A percentile compares a stretch with the other conserved stretches of the same genome.
These are phyloP conservation scores for Annulohypoxylon stygium DNA, from an alignment of 495 filamentous ascomycete species.

Conservation along the genomic window DNA sequence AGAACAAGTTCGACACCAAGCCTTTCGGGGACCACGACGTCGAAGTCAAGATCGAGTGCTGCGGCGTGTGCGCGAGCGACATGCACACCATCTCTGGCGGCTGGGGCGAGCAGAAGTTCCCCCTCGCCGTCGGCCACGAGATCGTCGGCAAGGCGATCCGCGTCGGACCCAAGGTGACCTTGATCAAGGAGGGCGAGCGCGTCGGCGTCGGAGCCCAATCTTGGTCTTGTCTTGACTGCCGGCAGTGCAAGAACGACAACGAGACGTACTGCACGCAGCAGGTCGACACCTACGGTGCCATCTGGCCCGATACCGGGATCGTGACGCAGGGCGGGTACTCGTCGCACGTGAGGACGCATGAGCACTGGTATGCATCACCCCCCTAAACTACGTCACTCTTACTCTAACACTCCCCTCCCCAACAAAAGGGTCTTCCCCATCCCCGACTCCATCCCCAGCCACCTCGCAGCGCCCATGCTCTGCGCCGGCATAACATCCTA, in stretches of 20 bases:
- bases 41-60: conserved; percentile 61
- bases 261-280: conserved; percentile 69
- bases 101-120: conserved; percentile 67
- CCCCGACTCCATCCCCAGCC: conserved; percentile 75
- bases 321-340: conserved; percentile 68
- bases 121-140: conserved; percentile 67
- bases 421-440: conserved; percentile 75
- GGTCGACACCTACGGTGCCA: conserved; percentile 68
- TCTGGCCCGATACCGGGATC: conserved; percentile 66
- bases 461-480: conserved; percentile 81
- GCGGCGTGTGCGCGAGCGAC: conserved; percentile 71
- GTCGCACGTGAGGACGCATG: conserved; percentile 66
- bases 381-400: not conserved
- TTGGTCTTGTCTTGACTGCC: conserved; percentile 67
- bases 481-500: conserved; percentile 89
- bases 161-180: conserved; percentile 69
- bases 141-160: conserved; percentile 64
- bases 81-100: conserved; percentile 68
- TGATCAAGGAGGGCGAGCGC: conserved; percentile 66
- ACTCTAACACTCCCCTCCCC: conserved; percentile 2
- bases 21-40: conserved; percentile 71
- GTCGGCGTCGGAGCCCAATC: conserved; percentile 71
- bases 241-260: conserved; percentile 70
- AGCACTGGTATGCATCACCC: conserved; percentile 63
- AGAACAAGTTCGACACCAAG: conserved; percentile 69